Conservation (phyloP, 1,284 basidiomycete genomes). For the Heterobasidion occidentale region DNA sequence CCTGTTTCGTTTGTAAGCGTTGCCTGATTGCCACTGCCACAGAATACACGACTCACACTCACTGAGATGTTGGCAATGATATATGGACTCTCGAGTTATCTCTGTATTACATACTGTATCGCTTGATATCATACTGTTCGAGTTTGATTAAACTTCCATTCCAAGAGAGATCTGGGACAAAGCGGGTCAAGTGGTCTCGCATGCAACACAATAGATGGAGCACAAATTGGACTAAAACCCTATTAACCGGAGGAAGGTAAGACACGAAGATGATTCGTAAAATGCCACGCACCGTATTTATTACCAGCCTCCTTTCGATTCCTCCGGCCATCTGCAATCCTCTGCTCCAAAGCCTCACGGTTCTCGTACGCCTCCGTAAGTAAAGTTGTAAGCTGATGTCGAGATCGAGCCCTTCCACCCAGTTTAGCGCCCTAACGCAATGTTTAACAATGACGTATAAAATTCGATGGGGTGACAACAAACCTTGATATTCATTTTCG, state of each 20-base stretch:
- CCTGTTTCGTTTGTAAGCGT: background rate
- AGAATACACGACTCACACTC: background rate
- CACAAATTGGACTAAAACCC: no score
- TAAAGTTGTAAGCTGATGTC: conserved; percentile 71
- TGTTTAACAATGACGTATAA: background rate
- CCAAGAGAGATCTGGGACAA: no score
- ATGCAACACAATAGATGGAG: no score
- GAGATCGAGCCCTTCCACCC: conserved; percentile 57
- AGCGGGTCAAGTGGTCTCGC: no score
- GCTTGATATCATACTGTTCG: background rate
- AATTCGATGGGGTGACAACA: conserved; percentile 12
- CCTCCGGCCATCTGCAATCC: conserved; percentile 68
- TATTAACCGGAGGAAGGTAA: no score
- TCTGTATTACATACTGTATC: background rate
- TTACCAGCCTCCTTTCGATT: conserved; percentile 83
- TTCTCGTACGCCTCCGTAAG: conserved; percentile 74
- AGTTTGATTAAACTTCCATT: background rate
- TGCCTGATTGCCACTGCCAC: background rate
- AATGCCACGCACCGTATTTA: conserved; percentile 60
- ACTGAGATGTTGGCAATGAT: background rate
- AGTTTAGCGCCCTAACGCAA: conserved; percentile 51
- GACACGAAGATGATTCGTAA: no score
- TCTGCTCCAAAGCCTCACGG: conserved; percentile 70
- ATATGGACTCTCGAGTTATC: background rate
- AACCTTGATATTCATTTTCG: conserved; percentile 71